These are phyloP conservation scores for Penicillium samsonianum DNA, from an alignment of 495 filamentous ascomycete species.

Conservation along the genomic window DNA sequence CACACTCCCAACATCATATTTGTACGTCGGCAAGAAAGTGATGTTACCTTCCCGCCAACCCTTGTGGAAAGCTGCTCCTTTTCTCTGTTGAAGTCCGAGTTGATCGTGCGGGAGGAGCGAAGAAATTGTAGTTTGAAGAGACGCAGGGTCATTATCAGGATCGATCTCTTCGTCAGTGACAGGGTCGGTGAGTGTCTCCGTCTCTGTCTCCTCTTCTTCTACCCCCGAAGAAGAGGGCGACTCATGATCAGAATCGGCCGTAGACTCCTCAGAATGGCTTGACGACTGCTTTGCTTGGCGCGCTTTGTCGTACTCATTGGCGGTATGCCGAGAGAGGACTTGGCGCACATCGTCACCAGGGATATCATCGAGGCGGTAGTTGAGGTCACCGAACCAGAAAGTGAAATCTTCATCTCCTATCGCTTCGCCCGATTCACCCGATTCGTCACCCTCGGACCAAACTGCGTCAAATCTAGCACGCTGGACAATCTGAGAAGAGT, in stretches of 20 bases:
- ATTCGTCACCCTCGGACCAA: conserved; percentile 51
- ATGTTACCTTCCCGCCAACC: conserved; percentile 92
- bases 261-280: conserved; percentile 28
- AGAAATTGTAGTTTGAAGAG: conserved; percentile 78
- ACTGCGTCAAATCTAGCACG: conserved; percentile 76
- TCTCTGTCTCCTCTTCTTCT: conserved; percentile 1
- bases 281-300: conserved; percentile 34
- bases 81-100: conserved; percentile 69
- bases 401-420: conserved; percentile 90
- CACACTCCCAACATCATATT: conserved; percentile 94
- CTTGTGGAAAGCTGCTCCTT: conserved; percentile 78
- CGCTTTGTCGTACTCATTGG: conserved; percentile 66
- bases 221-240: conserved; percentile 10
- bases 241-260: conserved; percentile 13
- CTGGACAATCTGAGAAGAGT: conserved; percentile 72
- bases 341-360: conserved; percentile 87
- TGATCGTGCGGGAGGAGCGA: conserved; percentile 92
- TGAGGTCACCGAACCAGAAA: conserved; percentile 97
- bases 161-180: conserved; percentile 43
- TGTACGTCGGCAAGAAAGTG: conserved; percentile 88
- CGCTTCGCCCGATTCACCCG: conserved; percentile 56
- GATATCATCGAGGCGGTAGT: conserved; percentile 87
- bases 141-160: conserved; percentile 58
- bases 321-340: conserved; percentile 78
- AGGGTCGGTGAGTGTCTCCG: conserved; percentile 3